Percentiles rank a stretch among this genome's conserved stretches.
Evolutionary conservation across 805 yeast genomes (phyloP).

Genomic region (Myxozyma melibiosi): DNA sequence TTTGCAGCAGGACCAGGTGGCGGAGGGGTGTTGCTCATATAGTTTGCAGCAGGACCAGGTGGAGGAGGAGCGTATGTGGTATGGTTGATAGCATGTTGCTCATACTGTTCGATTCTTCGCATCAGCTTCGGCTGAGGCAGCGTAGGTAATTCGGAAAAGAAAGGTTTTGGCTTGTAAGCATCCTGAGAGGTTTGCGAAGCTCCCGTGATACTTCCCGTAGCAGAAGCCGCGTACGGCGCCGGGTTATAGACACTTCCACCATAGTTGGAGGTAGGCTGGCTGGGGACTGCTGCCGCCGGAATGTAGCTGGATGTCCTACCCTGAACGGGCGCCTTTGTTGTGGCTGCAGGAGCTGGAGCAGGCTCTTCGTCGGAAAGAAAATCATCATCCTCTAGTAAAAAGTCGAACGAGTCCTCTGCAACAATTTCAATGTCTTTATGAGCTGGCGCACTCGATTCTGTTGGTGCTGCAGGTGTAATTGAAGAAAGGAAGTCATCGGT

Average conservation of each 20-base stretch:
- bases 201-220: neutral
- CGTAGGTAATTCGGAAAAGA: slow-evolving; percentile 25
- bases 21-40: neutral
- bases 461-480: neutral
- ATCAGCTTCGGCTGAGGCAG: slow-evolving; percentile 11
- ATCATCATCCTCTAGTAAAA: slow-evolving; percentile 29
- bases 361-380: slow-evolving; percentile 28
- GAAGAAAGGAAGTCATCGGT: slow-evolving; percentile 17
- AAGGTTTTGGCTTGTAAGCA: slow-evolving; percentile 9
- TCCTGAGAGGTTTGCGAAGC: neutral
- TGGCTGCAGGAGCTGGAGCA: neutral
- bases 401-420: slow-evolving; percentile 19
- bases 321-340: slow-evolving; percentile 1
- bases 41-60: neutral
- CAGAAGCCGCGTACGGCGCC: neutral
- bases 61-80: neutral
- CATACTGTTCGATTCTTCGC: slow-evolving; percentile 18
- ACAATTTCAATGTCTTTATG: neutral
- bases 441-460: neutral
- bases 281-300: neutral
- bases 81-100: slow-evolving; percentile 4
- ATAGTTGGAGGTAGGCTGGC: neutral
- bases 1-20: neutral
- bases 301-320: neutral
- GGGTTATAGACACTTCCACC: neutral